Evolutionary conservation across 768 basidiomycete genomes (phyloP), one percentile per base, ranked within the genome.

Genomic region (Nidularia pulvinata): DNA sequence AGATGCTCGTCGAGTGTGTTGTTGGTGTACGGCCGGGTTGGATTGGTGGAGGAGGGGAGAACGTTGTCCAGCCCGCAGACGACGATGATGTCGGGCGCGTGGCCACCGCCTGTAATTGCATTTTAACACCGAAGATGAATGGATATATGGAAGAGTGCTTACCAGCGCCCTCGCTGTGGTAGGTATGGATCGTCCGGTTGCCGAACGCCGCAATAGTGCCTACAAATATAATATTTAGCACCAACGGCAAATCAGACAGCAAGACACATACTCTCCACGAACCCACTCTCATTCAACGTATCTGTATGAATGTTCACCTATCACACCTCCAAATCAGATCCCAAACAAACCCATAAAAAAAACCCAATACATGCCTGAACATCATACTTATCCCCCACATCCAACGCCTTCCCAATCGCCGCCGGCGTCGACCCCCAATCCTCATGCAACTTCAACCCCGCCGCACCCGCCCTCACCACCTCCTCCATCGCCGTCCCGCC

Each of bases 31-130:
- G 97, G 97, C 39, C 97, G 79, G 0, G 97, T 98, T 5, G 97
- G 97, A 64, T 95, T 99, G 4, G 97, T 99, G 7, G 97, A 98
- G 6, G 92, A 94, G 0, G 97, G 97, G 7, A 98, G 75, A 2
- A 98, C 95, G 54, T 98, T 96, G 1, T 85, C 73, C 6, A 84
- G 81, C 32, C 91, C 93, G 57, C 94, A 96, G 19, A 98, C 95
- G n/a, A 92, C 89, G 65, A 99, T 96, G 69, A 98, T 98, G 62
- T 98, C 97, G 0, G 97, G 97, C 1, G 96, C 96, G 65, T 98
- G 96, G 9, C 97, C 95, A 13, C 95, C 94, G 48, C 95, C 89
- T 88, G 16, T 7, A 51, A 11, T n/a, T n/a, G n/a, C n/a, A n/a
- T n/a, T n/a, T n/a, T n/a, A n/a, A n/a, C n/a, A n/a, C n/a, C n/a